Evolutionary conservation across 768 basidiomycete species (phyloP).

Genomic region (Russula foetens): DNA sequence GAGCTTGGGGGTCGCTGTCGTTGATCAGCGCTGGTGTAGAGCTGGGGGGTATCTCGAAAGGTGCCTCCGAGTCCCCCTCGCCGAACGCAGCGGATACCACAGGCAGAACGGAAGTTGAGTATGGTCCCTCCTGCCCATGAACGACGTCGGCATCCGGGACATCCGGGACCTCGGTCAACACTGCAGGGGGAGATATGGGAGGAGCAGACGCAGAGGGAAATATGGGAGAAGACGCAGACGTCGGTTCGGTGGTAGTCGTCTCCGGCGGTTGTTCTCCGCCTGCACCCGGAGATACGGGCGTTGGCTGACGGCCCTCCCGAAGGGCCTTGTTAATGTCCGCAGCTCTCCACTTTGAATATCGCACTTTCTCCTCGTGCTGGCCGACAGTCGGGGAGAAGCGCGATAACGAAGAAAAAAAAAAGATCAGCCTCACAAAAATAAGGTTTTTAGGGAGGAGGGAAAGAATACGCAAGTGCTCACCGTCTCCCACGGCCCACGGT

Average conservation of each 20-base stretch:
- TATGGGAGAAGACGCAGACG: conserved; percentile 12
- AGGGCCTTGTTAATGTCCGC: conserved; percentile 91
- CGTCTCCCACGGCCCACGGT: conserved; percentile 15
- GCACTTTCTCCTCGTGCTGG: conserved; percentile 80
- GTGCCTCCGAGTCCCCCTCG: neutral
- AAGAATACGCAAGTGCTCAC: conserved; percentile 1
- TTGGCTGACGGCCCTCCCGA: conserved; percentile 84
- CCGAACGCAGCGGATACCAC: neutral
- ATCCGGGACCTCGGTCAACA: neutral
- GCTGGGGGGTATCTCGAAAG: neutral
- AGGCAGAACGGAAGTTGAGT: neutral
- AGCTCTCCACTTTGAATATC: conserved; percentile 97
- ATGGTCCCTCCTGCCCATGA: neutral
- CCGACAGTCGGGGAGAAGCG: neutral
- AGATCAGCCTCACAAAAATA: neutral
- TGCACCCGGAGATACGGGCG: conserved; percentile 67
- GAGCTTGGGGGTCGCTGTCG: neutral
- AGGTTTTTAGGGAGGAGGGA: neutral
- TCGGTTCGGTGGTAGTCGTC: conserved; percentile 19
- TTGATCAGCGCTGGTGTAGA: conserved; percentile 13
- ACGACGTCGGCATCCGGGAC: neutral
- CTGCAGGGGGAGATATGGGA: conserved; percentile 24
- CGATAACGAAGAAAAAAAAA: neutral
- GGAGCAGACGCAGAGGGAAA: conserved; percentile 22
- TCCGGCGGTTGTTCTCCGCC: conserved; percentile 30